Percentiles rank a stretch among this genome's conserved stretches.
Conservation (phyloP, 2,329 filamentous ascomycete genomes). For the Colletotrichum sp. region DNA sequence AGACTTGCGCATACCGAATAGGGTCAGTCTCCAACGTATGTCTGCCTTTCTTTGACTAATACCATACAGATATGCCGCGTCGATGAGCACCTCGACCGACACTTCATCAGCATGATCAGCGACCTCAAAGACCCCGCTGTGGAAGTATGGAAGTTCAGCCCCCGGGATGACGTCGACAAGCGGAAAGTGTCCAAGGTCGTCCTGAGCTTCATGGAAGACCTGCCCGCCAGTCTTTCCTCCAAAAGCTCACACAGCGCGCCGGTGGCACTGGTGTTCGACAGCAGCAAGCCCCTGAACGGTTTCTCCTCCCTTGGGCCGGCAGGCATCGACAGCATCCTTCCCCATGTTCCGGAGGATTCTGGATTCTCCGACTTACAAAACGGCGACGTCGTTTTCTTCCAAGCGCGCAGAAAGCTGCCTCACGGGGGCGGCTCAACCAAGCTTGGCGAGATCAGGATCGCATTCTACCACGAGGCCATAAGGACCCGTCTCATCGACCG, state of each 20-base stretch:
- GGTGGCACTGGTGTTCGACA: constrained; percentile 78
- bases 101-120: constrained; percentile 79
- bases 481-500: constrained; percentile 60
- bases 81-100: constrained; percentile 63
- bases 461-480: constrained; percentile 73
- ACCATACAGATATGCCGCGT: constrained; percentile 66
- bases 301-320: constrained; percentile 73
- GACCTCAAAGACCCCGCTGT: constrained; percentile 71
- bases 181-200: constrained; percentile 67
- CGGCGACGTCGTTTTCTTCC: constrained; percentile 82
- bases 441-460: constrained; percentile 75
- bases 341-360: constrained; percentile 26
- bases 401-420: constrained; percentile 72
- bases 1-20: constrained; percentile 76
- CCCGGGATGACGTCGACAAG: constrained; percentile 53
- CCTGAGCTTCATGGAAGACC: constrained; percentile 71
- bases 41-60: constrained; percentile 6
- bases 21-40: constrained; percentile 47
- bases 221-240: constrained; percentile 62
- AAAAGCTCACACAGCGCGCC: constrained; percentile 80
- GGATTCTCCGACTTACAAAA: constrained; percentile 53
- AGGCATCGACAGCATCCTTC: constrained; percentile 32
- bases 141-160: constrained; percentile 74
- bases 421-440: constrained; percentile 75
- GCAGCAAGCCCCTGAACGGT: constrained; percentile 75